Percentiles rank a stretch among this genome's conserved stretches.
These are phyloP conservation scores for Spergularia bocconei DNA, from an alignment of 148 eudicot genomes.

Conservation along the genomic window DNA sequence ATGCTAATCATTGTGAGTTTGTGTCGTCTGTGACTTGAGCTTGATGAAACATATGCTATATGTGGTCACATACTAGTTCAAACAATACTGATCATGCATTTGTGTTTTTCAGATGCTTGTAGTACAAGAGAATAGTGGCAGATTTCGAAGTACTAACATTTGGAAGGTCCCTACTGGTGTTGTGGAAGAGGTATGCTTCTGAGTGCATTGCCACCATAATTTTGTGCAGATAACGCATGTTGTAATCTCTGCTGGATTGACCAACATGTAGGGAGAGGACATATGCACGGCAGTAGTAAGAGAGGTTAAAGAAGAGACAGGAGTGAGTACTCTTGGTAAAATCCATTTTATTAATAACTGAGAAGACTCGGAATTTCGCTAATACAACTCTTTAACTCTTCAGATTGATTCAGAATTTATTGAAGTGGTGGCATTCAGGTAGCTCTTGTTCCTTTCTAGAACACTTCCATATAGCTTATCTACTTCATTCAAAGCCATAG, in stretches of 20 bases:
- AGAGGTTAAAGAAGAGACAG: constrained; percentile 96
- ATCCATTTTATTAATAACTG: not conserved
- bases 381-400: constrained; percentile 19
- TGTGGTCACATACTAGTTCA: not conserved
- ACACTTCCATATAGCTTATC: not conserved
- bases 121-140: constrained; percentile 68
- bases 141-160: constrained; percentile 50
- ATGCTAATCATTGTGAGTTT: not conserved
- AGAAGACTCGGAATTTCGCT: not conserved
- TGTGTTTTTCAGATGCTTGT: constrained; percentile 58
- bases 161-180: constrained; percentile 96
- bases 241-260: constrained; percentile 12
- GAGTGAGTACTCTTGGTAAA: constrained; percentile 43
- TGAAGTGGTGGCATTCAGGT: constrained; percentile 76
- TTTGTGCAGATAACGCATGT: not conserved
- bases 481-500: not conserved
- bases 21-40: not conserved
- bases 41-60: not conserved
- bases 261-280: constrained; percentile 74
- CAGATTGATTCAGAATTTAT: constrained; percentile 75
- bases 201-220: not conserved
- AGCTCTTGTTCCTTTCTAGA: constrained; percentile 4
- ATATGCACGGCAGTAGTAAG: constrained; percentile 57
- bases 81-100: constrained; percentile 9
- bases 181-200: constrained; percentile 61